Evolutionary conservation across 257 asterid species (phyloP).

Genomic region (Marsdenia floribunda): DNA sequence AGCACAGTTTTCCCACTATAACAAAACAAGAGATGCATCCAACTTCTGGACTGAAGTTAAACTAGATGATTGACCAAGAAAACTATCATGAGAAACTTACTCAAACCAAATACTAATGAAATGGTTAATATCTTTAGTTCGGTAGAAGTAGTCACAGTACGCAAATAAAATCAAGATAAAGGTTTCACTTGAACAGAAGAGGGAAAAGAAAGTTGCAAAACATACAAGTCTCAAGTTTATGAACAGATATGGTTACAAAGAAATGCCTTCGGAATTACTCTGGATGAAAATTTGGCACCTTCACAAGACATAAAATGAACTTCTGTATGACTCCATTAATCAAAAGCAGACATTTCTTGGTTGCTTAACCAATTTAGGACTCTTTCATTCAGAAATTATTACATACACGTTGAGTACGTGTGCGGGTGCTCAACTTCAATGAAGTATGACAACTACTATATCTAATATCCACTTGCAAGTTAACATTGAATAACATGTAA

Average conservation of each 20-base stretch:
- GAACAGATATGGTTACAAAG: neutral
- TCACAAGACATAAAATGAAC: neutral
- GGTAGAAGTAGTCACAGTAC: neutral
- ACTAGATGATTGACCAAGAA: neutral
- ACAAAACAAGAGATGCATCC: neutral
- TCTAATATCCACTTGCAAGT: neutral
- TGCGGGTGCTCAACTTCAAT: neutral
- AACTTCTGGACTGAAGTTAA: neutral
- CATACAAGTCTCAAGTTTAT: neutral
- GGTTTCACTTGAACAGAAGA: neutral
- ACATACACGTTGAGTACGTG: neutral
- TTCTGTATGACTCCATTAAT: neutral
- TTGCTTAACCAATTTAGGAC: neutral
- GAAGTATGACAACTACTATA: neutral
- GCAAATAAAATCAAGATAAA: neutral
- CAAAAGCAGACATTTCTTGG: conserved; percentile 1
- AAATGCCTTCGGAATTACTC: neutral
- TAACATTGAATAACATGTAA: neutral
- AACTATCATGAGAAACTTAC: neutral
- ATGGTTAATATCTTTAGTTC: neutral
- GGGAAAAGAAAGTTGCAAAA: neutral
- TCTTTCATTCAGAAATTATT: neutral
- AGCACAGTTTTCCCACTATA: neutral
- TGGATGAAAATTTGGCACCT: neutral
- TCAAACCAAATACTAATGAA: neutral